Conservation (phyloP, 345 rosid genomes). For the Citrus trifoliata region DNA sequence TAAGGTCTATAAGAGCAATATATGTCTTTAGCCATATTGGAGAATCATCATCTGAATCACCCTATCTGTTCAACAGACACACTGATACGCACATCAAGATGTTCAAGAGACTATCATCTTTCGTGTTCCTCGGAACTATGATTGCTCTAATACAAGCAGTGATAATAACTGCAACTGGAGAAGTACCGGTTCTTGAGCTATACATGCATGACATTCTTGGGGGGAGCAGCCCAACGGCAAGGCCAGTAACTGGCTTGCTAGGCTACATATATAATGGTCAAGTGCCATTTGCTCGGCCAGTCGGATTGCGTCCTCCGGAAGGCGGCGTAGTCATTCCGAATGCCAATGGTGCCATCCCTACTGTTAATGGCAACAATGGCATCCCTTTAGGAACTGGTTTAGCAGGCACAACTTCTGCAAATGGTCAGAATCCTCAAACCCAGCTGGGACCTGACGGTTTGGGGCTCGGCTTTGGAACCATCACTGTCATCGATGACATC, state of each 20-base stretch:
- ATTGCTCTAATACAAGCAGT: neutral
- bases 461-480: constrained; percentile 53
- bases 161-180: neutral
- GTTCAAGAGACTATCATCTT: constrained; percentile 2
- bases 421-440: constrained; percentile 26
- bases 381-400: constrained; percentile 55
- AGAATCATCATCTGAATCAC: neutral
- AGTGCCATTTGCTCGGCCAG: constrained; percentile 55
- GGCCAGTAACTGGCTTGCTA: constrained; percentile 55
- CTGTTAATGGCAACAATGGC: constrained; percentile 43
- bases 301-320: constrained; percentile 43
- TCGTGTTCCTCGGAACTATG: neutral
- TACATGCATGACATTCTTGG: constrained; percentile 62
- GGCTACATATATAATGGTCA: constrained; percentile 57
- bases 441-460: constrained; percentile 52
- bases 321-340: constrained; percentile 47
- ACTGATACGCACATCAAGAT: constrained; percentile 4
- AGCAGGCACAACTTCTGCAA: constrained; percentile 39
- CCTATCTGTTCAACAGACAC: neutral
- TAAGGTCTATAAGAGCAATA: neutral
- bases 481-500: constrained; percentile 54
- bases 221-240: constrained; percentile 50
- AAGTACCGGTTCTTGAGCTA: constrained; percentile 34
- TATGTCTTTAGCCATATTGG: neutral
- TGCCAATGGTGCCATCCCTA: constrained; percentile 54